Evolutionary conservation across 768 basidiomycete genomes (phyloP), one percentile per base, ranked within the genome.

Genomic region (Grammothele lineata): DNA sequence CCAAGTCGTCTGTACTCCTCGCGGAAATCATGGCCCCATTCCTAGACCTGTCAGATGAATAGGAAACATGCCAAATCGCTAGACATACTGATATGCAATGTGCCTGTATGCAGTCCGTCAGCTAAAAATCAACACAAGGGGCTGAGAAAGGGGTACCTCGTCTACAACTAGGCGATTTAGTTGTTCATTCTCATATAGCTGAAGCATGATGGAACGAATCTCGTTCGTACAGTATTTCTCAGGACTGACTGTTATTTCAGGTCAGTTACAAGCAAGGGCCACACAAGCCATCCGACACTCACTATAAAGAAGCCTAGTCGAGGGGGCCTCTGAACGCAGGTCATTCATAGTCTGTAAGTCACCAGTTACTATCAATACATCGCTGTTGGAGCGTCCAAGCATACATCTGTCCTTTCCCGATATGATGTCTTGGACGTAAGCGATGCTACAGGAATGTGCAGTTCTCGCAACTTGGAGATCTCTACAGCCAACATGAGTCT

Each of bases 21-120:
- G 21, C 90, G 79, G 60, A 90, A 90, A 56, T 88, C 81, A 39
- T 89, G 87, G 0, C 87, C 87, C 89, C 87, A 91, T 71, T 90
- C 88, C 84, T 88, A 52, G 7, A n/a, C 40, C 11, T 18, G n/a
- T 18, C 8, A 37, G 8, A 24, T 18, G 2, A 32, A 5, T 10
- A 5, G 11, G 21, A 10, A 18, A 42, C 3, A 14, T 27, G 4
- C 8, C 5, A 4, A 12, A 33, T 11, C 34, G 24, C 4, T 8
- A n/a, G 33, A 51, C 73, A 56, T 52, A 86, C 87, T 17, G 87
- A 89, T 53, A 91, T 88, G 54, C 89, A 89, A 62, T 91, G 87
- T 1, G 87, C 89, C 85, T n/a, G n/a, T n/a, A n/a, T 87, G 27
- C 27, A 25, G 23, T 32, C 2, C 24, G 27, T 25, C 6, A 5